A percentile compares a stretch with the other conserved stretches of the same genome.
phyloP scores from a whole-genome alignment of 768 basidiomycete species.

The Serendipita sp. region DNA sequence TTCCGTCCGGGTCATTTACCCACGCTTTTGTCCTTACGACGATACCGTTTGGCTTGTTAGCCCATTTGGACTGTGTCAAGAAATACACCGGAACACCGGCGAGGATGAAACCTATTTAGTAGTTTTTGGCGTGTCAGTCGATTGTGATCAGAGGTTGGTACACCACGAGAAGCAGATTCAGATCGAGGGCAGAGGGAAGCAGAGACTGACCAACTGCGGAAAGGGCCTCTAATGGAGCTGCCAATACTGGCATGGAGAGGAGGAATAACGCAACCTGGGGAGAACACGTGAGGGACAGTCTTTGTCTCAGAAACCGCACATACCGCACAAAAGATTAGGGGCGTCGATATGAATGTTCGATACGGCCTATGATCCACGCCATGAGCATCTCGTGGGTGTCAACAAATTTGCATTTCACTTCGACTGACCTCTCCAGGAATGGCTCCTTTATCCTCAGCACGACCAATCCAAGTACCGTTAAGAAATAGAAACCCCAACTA shows the following conservation, averaged over 20 bases:
- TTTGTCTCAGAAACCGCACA: conserved; percentile 17
- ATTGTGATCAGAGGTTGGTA: not conserved
- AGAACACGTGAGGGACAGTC: not conserved
- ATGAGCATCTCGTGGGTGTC: not conserved
- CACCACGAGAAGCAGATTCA: conserved; percentile 1
- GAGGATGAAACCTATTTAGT: conserved; percentile 47
- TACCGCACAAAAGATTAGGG: conserved; percentile 76
- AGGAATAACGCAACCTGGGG: conserved; percentile 70
- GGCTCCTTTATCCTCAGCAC: conserved; percentile 85
- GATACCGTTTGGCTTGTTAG: conserved; percentile 7
- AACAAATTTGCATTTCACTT: not conserved
- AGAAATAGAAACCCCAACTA: conserved; percentile 74
- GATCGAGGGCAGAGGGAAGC: not conserved
- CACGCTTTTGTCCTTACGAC: conserved; percentile 6
- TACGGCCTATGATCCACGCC: conserved; percentile 46
- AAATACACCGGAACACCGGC: conserved; percentile 74
- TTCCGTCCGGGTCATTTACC: not conserved
- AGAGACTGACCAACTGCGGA: conserved; percentile 59
- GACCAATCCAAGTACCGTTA: conserved; percentile 74
- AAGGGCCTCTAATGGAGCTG: conserved; percentile 75
- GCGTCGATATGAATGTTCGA: conserved; percentile 80
- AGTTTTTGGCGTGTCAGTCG: not conserved
- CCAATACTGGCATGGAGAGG: conserved; percentile 85
- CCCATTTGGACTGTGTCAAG: conserved; percentile 31
- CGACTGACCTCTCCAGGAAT: conserved; percentile 51